Evolutionary conservation across 164 flowering plant genomes (phyloP).

Genomic region (Chloranthus sessilifolius): DNA sequence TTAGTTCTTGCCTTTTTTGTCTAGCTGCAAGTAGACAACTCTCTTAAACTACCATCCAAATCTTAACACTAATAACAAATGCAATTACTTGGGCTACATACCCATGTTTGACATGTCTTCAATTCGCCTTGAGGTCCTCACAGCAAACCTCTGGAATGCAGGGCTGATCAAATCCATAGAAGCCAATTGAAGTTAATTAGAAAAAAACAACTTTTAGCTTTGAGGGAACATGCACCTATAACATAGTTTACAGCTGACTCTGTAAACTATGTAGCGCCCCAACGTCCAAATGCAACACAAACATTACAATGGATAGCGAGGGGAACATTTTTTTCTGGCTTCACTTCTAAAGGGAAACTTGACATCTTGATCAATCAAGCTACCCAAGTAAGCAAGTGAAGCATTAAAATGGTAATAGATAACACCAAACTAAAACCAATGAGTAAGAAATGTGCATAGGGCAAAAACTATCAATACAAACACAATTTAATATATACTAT

Average conservation of each 20-base stretch:
- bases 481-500: not conserved
- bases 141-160: slow-evolving; percentile 88
- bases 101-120: slow-evolving; percentile 48
- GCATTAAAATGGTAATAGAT: too few relatives aligned
- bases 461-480: too few relatives aligned
- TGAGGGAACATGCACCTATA: not conserved
- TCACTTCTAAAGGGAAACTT: slow-evolving; percentile 6
- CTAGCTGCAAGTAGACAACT: slow-evolving; percentile 32
- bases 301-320: slow-evolving; percentile 19
- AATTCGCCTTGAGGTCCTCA: slow-evolving; percentile 65
- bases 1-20: slow-evolving; percentile 41
- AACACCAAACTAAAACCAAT: not conserved
- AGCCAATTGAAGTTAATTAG: not conserved
- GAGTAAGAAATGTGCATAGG: not conserved
- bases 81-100: slow-evolving; percentile 16
- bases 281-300: slow-evolving; percentile 18
- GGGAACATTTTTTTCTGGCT: slow-evolving; percentile 13
- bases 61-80: too few relatives aligned
- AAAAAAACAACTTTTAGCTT: not conserved
- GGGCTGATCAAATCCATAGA: slow-evolving; percentile 31
- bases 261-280: slow-evolving; percentile 8
- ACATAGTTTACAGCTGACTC: too few relatives aligned
- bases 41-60: not conserved
- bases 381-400: slow-evolving; percentile 1
- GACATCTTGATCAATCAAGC: not conserved